Evolutionary conservation across 2,329 filamentous ascomycete genomes (phyloP).

Genomic region (Fusarium bulbicola): DNA sequence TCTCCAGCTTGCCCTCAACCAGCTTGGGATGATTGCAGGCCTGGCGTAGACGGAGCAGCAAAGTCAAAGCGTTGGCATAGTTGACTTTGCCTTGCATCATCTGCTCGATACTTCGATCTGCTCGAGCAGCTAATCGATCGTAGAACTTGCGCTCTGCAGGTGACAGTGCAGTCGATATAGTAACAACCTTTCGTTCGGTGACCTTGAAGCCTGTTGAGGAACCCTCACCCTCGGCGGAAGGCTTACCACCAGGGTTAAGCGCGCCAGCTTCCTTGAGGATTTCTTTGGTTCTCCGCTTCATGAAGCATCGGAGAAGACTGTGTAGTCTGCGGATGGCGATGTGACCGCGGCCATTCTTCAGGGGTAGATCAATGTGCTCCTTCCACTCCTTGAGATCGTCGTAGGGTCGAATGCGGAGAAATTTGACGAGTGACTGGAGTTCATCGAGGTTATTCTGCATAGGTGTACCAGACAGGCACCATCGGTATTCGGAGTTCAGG

Average conservation of each 20-base stretch:
- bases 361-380: constrained; percentile 85
- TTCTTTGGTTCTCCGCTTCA: constrained; percentile 98
- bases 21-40: constrained; percentile 94
- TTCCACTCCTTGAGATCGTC: constrained; percentile 89
- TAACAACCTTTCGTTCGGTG: constrained; percentile 88
- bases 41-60: constrained; percentile 90
- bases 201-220: constrained; percentile 82
- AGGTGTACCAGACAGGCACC: constrained; percentile 95
- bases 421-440: constrained; percentile 90
- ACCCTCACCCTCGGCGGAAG: constrained; percentile 57
- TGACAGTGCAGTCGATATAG: constrained; percentile 80
- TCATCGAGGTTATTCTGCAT: constrained; percentile 99
- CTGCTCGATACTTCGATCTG: constrained; percentile 84
- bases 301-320: constrained; percentile 87
- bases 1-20: constrained; percentile 83
- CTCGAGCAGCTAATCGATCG: constrained; percentile 80
- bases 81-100: constrained; percentile 89
- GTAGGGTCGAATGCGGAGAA: constrained; percentile 91
- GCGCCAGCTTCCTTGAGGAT: constrained; percentile 91
- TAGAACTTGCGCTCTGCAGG: constrained; percentile 87
- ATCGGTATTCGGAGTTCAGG: constrained; percentile 85
- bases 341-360: constrained; percentile 90
- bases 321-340: constrained; percentile 89
- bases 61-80: constrained; percentile 92
- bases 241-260: constrained; percentile 78